phyloP scores from a whole-genome alignment of 441 rosid species.

The Erysimum pusillum region DNA sequence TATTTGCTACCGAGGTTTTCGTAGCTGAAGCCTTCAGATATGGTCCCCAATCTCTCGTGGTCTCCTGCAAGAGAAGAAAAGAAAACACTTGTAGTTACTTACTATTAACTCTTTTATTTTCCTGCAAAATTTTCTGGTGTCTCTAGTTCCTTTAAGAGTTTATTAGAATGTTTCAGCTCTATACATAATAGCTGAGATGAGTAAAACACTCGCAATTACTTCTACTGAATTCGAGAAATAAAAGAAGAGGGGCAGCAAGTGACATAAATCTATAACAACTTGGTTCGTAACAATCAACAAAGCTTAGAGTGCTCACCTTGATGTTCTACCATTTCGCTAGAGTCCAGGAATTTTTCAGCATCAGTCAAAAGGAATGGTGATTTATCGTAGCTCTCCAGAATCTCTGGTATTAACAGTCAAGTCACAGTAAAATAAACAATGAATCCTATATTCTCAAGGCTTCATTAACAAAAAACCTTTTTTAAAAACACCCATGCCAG shows the following conservation, averaged over 20 bases:
- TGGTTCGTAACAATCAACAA: neutral
- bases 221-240: neutral
- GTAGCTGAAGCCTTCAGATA: constrained; percentile 83
- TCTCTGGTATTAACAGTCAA: constrained; percentile 56
- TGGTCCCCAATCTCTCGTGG: constrained; percentile 75
- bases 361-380: constrained; percentile 80
- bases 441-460: neutral
- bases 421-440: constrained; percentile 9
- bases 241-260: constrained; percentile 7
- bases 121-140: constrained; percentile 30
- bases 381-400: constrained; percentile 76
- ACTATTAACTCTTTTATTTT: constrained; percentile 1
- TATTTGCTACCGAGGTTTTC: constrained; percentile 77
- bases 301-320: constrained; percentile 59
- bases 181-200: neutral
- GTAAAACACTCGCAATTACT: neutral
- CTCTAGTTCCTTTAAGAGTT: neutral
- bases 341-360: constrained; percentile 69
- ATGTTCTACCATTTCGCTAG: constrained; percentile 78
- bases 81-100: constrained; percentile 6
- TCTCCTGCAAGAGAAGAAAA: constrained; percentile 58
- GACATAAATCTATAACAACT: neutral
- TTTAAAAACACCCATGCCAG: too few relatives aligned
- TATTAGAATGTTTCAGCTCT: constrained; percentile 29
- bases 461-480: too few relatives aligned